Evolutionary conservation across 164 flowering plant species (phyloP).

Genomic region (Dillenia turbinata): DNA sequence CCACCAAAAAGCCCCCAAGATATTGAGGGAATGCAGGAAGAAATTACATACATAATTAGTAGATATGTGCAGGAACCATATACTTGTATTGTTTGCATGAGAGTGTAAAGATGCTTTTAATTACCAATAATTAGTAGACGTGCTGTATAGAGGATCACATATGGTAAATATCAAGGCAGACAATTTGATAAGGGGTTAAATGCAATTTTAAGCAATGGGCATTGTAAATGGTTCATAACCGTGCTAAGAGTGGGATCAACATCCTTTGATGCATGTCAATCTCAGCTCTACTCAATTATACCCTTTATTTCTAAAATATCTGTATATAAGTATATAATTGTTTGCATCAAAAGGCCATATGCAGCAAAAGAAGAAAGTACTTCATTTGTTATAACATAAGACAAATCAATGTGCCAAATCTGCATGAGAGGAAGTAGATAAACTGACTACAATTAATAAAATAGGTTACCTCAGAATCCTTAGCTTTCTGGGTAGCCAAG

Average conservation of each 20-base stretch:
- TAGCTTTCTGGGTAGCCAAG: constrained; percentile 58
- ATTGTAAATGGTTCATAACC: too few species aligned
- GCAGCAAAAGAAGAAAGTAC: background rate
- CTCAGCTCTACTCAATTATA: background rate
- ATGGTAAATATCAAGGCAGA: background rate
- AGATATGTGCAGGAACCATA: background rate
- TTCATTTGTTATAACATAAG: background rate
- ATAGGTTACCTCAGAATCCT: constrained; percentile 50
- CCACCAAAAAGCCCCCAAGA: background rate
- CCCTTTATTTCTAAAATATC: background rate
- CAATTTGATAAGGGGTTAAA: background rate
- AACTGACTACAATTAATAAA: background rate
- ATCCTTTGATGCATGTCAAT: too few species aligned
- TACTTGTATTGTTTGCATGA: background rate
- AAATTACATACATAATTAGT: background rate
- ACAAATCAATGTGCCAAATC: background rate
- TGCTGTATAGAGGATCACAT: background rate
- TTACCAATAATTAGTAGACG: background rate
- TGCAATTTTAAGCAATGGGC: too few species aligned
- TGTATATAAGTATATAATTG: background rate
- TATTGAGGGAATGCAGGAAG: background rate
- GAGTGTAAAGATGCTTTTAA: background rate
- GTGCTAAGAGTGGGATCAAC: too few species aligned
- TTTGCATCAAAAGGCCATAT: background rate
- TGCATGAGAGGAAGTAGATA: background rate